Evolutionary conservation across 2,329 filamentous ascomycete species (phyloP).

Genomic region (Aspergillus sp.): DNA sequence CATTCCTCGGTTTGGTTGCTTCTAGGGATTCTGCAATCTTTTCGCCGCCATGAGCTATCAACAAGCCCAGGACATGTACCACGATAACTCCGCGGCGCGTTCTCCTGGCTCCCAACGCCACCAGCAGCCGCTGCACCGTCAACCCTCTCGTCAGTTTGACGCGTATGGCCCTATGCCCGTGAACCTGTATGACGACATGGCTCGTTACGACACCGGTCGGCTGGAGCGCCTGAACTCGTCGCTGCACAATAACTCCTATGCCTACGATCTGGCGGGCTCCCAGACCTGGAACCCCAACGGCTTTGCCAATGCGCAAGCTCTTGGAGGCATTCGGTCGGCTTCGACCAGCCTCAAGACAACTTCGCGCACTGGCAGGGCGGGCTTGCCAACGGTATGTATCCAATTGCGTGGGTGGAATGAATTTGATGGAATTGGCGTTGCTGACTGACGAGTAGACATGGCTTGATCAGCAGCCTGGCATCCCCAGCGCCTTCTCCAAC

Average conservation of each 20-base stretch:
- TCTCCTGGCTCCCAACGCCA: conserved; percentile 74
- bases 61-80: conserved; percentile 57
- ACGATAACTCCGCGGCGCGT: conserved; percentile 69
- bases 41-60: conserved; percentile 41
- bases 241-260: conserved; percentile 60
- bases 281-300: conserved; percentile 79
- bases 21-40: conserved; percentile 27
- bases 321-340: conserved; percentile 64
- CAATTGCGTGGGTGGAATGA: no score
- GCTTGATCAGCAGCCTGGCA: conserved; percentile 59
- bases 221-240: conserved; percentile 61
- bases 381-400: conserved; percentile 71
- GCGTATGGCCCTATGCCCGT: conserved; percentile 66
- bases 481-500: conserved; percentile 50
- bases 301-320: conserved; percentile 65
- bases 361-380: conserved; percentile 54
- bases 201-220: conserved; percentile 57
- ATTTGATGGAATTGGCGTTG: background rate
- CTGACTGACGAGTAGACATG: conserved; percentile 53
- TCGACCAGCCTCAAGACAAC: conserved; percentile 59
- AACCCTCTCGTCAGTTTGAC: conserved; percentile 77
- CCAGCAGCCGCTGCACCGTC: conserved; percentile 66
- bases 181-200: conserved; percentile 71
- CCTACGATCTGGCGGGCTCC: conserved; percentile 68
- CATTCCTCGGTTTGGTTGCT: conserved; percentile 32